A percentile compares a stretch with the other conserved stretches of the same genome.
These are phyloP conservation scores for Trichosanthes truncata DNA, from an alignment of 306 rosid genomes.

Conservation along the genomic window DNA sequence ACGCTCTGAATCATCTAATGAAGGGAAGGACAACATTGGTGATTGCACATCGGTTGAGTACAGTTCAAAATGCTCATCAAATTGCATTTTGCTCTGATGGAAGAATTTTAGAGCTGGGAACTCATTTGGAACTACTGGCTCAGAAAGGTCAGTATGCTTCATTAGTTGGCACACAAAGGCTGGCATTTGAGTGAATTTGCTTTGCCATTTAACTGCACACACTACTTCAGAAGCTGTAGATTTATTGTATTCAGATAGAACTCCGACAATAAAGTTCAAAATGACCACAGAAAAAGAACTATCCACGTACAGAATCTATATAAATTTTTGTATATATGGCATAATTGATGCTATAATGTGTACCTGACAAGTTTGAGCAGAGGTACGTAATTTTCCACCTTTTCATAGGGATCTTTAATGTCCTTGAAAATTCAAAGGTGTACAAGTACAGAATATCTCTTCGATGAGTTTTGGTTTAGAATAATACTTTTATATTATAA, in stretches of 20 bases:
- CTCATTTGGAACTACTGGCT: conserved; percentile 63
- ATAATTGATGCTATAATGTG: neutral
- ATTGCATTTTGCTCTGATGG: conserved; percentile 74
- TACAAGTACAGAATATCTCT: neutral
- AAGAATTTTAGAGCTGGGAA: conserved; percentile 62
- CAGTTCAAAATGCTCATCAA: conserved; percentile 84
- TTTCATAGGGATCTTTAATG: neutral
- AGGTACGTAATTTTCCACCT: neutral
- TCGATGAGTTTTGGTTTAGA: neutral
- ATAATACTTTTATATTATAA: neutral
- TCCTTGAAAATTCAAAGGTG: neutral
- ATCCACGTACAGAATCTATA: neutral
- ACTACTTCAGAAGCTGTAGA: neutral
- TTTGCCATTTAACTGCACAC: neutral
- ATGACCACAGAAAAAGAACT: neutral
- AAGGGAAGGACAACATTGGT: conserved; percentile 85
- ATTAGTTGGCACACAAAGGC: conserved; percentile 77
- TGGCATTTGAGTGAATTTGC: conserved; percentile 63
- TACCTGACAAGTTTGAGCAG: neutral
- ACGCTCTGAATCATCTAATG: conserved; percentile 71
- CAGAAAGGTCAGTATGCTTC: conserved; percentile 80
- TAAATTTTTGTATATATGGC: neutral
- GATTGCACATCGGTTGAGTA: conserved; percentile 85
- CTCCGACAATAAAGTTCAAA: neutral
- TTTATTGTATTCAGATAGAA: neutral